Percentiles rank a stretch among this genome's conserved stretches.
These are phyloP conservation scores for Rhizopogon vinicolor DNA, from an alignment of 768 basidiomycete genomes.

Conservation along the genomic window DNA sequence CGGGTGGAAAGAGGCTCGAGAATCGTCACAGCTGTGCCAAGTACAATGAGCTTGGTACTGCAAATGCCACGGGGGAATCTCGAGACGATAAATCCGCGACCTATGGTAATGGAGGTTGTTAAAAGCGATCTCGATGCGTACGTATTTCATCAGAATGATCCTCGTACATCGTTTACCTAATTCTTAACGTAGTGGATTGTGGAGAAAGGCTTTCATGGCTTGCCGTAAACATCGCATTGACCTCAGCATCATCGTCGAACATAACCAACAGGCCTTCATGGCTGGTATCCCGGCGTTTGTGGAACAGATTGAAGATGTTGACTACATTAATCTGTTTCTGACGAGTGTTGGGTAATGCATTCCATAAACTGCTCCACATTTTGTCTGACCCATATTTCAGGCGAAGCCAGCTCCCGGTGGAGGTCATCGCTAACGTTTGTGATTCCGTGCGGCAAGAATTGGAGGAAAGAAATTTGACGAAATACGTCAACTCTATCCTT, in stretches of 20 bases:
- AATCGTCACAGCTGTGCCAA: conserved; percentile 86
- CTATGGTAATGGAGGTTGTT: conserved; percentile 85
- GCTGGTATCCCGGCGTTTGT: conserved; percentile 61
- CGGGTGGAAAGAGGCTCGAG: conserved; percentile 86
- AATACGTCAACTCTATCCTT: conserved; percentile 86
- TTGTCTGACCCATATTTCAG: conserved; percentile 30
- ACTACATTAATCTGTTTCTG: conserved; percentile 90
- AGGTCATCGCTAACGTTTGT: conserved; percentile 65
- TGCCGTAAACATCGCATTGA: conserved; percentile 95
- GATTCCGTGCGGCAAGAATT: conserved; percentile 71
- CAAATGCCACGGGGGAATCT: conserved; percentile 98
- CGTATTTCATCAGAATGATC: conserved; percentile 23
- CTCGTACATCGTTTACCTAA: background rate
- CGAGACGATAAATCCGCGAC: conserved; percentile 92
- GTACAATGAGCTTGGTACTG: conserved; percentile 82
- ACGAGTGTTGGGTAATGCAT: conserved; percentile 70
- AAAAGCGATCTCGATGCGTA: conserved; percentile 71
- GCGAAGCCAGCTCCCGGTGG: conserved; percentile 53
- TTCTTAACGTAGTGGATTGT: conserved; percentile 51
- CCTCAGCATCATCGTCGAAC: conserved; percentile 82
- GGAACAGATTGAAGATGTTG: conserved; percentile 83
- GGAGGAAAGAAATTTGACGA: conserved; percentile 64
- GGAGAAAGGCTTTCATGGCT: conserved; percentile 83
- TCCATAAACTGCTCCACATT: background rate
- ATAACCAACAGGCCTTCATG: conserved; percentile 67